These are phyloP conservation scores for Colletotrichum sp. DNA, from an alignment of 2,329 filamentous ascomycete species.

Conservation along the genomic window DNA sequence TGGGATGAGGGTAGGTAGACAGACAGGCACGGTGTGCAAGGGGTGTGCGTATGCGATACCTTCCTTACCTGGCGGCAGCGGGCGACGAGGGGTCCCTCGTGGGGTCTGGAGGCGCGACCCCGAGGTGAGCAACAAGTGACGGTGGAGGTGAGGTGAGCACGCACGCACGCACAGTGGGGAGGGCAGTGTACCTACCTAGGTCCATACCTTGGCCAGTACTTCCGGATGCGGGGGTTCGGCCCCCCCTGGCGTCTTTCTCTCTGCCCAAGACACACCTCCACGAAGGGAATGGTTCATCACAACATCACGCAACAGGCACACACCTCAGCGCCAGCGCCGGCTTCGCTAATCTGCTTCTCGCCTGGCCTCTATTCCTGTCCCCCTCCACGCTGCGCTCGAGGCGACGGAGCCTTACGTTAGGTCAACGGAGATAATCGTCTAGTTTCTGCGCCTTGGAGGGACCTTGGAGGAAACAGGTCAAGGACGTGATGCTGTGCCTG, in stretches of 20 bases:
- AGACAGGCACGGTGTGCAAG: neutral
- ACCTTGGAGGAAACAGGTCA: neutral
- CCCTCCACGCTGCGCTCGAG: neutral
- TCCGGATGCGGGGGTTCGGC: constrained; percentile 10
- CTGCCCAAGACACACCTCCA: constrained; percentile 18
- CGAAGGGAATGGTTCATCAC: constrained; percentile 1
- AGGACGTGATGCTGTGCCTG: neutral
- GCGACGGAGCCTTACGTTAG: neutral
- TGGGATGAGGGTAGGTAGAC: neutral
- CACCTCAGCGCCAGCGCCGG: neutral
- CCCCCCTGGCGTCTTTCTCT: constrained; percentile 12
- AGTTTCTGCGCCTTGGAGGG: neutral
- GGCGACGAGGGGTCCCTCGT: neutral
- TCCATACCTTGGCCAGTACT: neutral
- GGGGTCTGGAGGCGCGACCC: neutral
- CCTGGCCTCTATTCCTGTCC: neutral
- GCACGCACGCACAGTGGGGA: neutral
- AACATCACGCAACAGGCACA: constrained; percentile 13
- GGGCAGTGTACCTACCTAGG: neutral
- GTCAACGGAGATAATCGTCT: neutral
- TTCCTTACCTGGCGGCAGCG: neutral
- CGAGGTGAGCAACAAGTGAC: neutral
- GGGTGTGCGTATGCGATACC: neutral
- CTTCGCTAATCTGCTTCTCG: constrained; percentile 1
- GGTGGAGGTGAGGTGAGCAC: neutral